These are phyloP conservation scores for Penicillium angulare DNA, from an alignment of 495 filamentous ascomycete species.

Conservation along the genomic window DNA sequence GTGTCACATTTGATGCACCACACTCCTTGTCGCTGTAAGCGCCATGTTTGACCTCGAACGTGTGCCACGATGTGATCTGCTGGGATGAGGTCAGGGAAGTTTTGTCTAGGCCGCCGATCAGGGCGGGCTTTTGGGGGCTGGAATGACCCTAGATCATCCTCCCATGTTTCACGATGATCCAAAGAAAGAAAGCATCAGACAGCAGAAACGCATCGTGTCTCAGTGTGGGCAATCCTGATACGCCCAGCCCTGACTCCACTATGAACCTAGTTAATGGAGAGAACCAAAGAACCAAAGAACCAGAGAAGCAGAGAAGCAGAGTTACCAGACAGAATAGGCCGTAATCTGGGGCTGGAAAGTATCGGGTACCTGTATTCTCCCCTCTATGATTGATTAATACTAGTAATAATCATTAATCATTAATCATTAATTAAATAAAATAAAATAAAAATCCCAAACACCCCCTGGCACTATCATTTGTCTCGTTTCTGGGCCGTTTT, in stretches of 20 bases:
- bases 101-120: background rate
- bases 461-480: background rate
- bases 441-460: background rate
- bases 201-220: slow-evolving; percentile 42
- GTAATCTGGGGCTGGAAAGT: background rate
- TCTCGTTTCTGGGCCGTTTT: background rate
- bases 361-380: slow-evolving; percentile 1
- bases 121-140: background rate
- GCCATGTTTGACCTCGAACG: slow-evolving; percentile 19
- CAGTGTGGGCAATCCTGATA: slow-evolving; percentile 29
- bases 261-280: background rate
- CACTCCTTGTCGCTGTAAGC: slow-evolving; percentile 11
- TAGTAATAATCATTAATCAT: no score
- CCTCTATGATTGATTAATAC: no score
- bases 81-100: slow-evolving; percentile 5
- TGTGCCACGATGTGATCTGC: slow-evolving; percentile 13
- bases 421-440: no score
- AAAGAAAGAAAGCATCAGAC: slow-evolving; percentile 11
- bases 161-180: background rate
- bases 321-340: background rate
- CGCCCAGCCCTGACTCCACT: slow-evolving; percentile 15
- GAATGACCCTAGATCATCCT: no score
- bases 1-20: background rate
- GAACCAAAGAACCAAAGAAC: background rate
- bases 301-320: no score